A percentile compares a stretch with the other conserved stretches of the same genome.
These are phyloP conservation scores for Pichia thaimueangensis DNA, from an alignment of 805 yeast genomes.

Conservation along the genomic window DNA sequence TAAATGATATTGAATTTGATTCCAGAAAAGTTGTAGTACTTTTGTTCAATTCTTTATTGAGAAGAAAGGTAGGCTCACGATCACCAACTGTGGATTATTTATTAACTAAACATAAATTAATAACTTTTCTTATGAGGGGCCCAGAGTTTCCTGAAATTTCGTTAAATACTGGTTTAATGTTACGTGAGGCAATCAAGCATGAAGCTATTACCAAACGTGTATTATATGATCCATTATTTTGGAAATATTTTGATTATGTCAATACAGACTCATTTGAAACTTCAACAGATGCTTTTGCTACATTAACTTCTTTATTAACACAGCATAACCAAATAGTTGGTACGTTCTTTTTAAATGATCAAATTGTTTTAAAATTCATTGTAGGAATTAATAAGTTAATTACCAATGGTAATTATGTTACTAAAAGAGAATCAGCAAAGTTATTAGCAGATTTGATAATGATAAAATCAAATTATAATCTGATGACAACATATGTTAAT, in stretches of 20 bases:
- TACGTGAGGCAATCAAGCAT: conserved; percentile 78
- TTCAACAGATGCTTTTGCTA: conserved; percentile 83
- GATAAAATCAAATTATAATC: conserved; percentile 59
- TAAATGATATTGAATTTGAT: conserved; percentile 77
- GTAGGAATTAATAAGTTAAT: conserved; percentile 61
- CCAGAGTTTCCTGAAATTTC: conserved; percentile 74
- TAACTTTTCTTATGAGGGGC: conserved; percentile 56
- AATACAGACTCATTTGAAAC: conserved; percentile 76
- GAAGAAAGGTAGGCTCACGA: conserved; percentile 69
- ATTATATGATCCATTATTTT: conserved; percentile 54
- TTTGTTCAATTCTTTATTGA: conserved; percentile 67
- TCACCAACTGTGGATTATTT: conserved; percentile 86
- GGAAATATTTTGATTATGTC: conserved; percentile 80
- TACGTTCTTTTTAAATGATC: conserved; percentile 57
- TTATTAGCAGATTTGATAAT: conserved; percentile 67
- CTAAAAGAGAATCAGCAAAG: conserved; percentile 83
- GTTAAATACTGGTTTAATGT: conserved; percentile 65
- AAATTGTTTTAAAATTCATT: conserved; percentile 46
- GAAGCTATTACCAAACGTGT: conserved; percentile 62
- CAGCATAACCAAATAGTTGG: conserved; percentile 62
- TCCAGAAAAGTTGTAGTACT: conserved; percentile 76
- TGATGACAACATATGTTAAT: conserved; percentile 73
- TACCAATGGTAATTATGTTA: conserved; percentile 77
- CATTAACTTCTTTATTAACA: conserved; percentile 64
- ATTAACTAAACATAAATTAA: conserved; percentile 55